These are phyloP conservation scores for Lobosporangium transversale DNA, from an alignment of 192 early-diverging fungal species.

Conservation along the genomic window DNA sequence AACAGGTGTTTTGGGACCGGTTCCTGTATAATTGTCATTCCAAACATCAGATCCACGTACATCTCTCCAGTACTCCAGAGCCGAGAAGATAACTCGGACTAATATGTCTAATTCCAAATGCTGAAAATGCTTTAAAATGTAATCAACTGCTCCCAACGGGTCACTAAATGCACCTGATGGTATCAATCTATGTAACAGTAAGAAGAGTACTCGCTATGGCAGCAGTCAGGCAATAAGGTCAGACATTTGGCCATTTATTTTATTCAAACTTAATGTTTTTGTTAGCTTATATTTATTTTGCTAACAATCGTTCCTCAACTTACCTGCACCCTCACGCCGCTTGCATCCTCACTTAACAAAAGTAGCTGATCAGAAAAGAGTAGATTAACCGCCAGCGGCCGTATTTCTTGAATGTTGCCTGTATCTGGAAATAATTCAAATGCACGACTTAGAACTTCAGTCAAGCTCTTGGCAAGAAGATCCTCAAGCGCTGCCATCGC, in stretches of 20 bases:
- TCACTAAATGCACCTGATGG: conserved; percentile 7
- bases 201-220: conserved; percentile 8
- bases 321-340: conserved; percentile 28
- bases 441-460: not conserved
- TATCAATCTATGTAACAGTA: not conserved
- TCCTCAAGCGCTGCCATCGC: conserved; percentile 18
- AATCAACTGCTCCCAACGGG: conserved; percentile 8
- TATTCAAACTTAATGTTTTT: too few species aligned
- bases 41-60: not conserved
- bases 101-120: conserved; percentile 25
- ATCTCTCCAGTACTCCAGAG: conserved; percentile 9
- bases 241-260: not conserved
- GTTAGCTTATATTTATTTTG: too few species aligned
- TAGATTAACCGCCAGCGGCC: conserved; percentile 7
- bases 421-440: not conserved
- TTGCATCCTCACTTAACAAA: conserved; percentile 18
- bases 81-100: not conserved
- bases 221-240: not conserved
- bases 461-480: conserved; percentile 17
- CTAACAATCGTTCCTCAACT: too few species aligned
- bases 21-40: not conserved
- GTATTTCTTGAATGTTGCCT: not conserved
- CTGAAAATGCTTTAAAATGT: conserved; percentile 11
- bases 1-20: too few species aligned
- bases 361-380: conserved; percentile 14